A percentile compares a stretch with the other conserved stretches of the same genome.
Evolutionary conservation across 2,329 filamentous ascomycete genomes (phyloP).

Genomic region (Scortechinia acanthostroma): DNA sequence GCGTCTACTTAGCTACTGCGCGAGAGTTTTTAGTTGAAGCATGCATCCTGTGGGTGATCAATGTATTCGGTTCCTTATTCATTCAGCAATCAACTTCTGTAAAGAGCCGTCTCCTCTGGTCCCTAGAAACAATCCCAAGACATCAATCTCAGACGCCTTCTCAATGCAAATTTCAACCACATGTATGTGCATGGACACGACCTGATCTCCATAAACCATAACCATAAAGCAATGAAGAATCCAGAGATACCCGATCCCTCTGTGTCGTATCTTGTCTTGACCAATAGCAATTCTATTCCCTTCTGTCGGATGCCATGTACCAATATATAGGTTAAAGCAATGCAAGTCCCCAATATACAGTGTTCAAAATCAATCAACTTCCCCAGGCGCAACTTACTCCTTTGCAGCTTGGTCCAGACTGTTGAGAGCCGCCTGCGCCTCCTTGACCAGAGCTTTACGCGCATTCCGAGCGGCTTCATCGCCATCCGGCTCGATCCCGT

Average conservation of each 20-base stretch:
- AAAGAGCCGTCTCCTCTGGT: too few species aligned
- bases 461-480: background rate
- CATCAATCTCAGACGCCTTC: too few species aligned
- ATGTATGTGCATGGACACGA: too few species aligned
- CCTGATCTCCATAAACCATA: background rate
- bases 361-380: too few species aligned
- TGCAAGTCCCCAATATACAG: background rate
- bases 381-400: too few species aligned
- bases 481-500: background rate
- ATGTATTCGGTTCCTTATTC: too few species aligned
- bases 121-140: too few species aligned
- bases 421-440: constrained; percentile 26
- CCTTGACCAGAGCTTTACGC: constrained; percentile 21
- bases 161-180: too few species aligned
- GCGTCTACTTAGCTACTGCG: too few species aligned
- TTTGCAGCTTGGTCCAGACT: constrained; percentile 18
- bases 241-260: background rate
- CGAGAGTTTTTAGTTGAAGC: too few species aligned
- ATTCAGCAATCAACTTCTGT: too few species aligned
- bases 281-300: background rate
- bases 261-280: background rate
- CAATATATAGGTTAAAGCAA: background rate
- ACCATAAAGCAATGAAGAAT: constrained; percentile 1
- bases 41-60: too few species aligned
- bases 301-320: background rate